Base-by-base conservation (phyloP, 352 stramenopile species). In the Phytophthora lateralis region DNA sequence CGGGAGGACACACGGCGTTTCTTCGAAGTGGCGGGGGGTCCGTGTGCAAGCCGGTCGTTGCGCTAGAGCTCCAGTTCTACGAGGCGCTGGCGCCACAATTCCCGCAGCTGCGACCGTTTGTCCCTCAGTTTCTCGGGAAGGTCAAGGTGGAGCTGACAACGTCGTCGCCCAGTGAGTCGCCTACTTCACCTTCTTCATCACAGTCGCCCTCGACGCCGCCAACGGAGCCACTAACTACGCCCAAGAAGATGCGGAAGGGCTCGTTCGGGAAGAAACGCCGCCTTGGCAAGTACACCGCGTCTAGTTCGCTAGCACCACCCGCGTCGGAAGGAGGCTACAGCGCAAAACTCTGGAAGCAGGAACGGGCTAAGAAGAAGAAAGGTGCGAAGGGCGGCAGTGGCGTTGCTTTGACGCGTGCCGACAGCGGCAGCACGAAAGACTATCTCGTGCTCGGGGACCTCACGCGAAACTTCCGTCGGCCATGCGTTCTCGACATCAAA, bases 401-500 rank as follows among this genome's bases (percentile, higher is more conserved):
- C 35, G 41, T 41, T 21, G 21, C 64, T 11, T 53, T 66, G 37
- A 55, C 45, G n/a, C 54, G 54, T 26, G 42, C 41, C 15, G 47
- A 69, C 14, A 62, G 38, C 34, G 18, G 55, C 27, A 63, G 30
- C 24, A 32, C 24, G 43, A 67, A 64, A 37, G 67, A 91, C 32
- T 93, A 93, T 38, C 73, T 93, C 15, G 79, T 93, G 3, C 58
- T 93, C 9, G 78, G 71, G 4, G 81, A 91, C 43, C 76, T 93
- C 44, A 93, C 82, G n/a, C 63, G 69, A 47, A 63, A 71, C 20
- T 93, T 90, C 63, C 51, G 57, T 56, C 64, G 76, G 3, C 84
- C 84, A 30, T 93, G 82, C 53, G 82, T 93, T 15, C 65, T 93
- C 8, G 84, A 93, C 51, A 86, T 93, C 50, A 93, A 93, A 45